Evolutionary conservation across 345 rosid species (phyloP).

Genomic region (Gossypium stocksii): DNA sequence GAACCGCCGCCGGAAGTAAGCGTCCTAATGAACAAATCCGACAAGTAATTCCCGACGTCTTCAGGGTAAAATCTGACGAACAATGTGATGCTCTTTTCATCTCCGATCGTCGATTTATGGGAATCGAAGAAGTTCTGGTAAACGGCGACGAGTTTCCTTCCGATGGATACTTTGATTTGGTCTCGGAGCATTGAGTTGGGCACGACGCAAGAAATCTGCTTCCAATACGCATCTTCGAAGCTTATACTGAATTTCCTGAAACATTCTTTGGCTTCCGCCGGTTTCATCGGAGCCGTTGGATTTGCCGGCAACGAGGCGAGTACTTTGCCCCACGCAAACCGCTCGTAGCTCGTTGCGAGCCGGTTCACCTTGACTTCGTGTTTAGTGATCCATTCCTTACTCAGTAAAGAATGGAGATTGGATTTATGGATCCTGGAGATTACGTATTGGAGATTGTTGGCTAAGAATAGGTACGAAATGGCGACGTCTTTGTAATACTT

Average conservation of each 20-base stretch:
- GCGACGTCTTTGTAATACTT: constrained; percentile 48
- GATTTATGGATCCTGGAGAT: constrained; percentile 43
- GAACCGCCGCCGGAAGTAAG: neutral
- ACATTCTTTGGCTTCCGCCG: constrained; percentile 32
- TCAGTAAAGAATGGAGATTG: constrained; percentile 40
- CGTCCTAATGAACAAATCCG: constrained; percentile 35
- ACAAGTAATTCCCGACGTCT: constrained; percentile 50
- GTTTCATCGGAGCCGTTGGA: constrained; percentile 28
- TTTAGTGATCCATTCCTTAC: constrained; percentile 53
- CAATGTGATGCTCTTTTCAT: constrained; percentile 13
- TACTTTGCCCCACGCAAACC: constrained; percentile 47
- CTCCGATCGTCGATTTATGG: constrained; percentile 28
- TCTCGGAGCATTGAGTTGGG: constrained; percentile 46
- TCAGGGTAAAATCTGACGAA: constrained; percentile 54
- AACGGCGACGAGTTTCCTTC: constrained; percentile 30
- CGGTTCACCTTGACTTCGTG: constrained; percentile 45
- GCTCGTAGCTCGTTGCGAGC: constrained; percentile 48
- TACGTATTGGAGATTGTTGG: constrained; percentile 67
- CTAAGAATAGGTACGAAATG: constrained; percentile 56
- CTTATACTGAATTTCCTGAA: constrained; percentile 43
- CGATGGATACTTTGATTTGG: constrained; percentile 45
- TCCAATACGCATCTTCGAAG: constrained; percentile 52
- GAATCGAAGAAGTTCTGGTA: constrained; percentile 48
- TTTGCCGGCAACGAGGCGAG: constrained; percentile 39
- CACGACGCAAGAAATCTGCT: constrained; percentile 43